phyloP scores from a whole-genome alignment of 352 stramenopile genomes.

The Salisapilia sapeloensis region DNA sequence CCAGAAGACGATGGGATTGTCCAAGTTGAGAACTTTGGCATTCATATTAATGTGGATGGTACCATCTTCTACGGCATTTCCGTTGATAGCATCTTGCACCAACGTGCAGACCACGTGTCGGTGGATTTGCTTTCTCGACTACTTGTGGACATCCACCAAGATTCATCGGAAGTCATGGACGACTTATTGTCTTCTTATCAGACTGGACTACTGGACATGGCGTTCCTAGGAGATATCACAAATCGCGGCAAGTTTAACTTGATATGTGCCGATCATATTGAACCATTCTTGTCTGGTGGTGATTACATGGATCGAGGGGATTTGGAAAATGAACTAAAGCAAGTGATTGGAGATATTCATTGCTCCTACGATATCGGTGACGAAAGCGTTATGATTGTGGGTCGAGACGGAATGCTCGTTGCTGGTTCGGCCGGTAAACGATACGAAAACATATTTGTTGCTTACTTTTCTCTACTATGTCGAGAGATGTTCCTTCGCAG shows the following conservation, averaged over 20 bases:
- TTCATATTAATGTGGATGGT: constrained; percentile 46
- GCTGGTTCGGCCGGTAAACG: constrained; percentile 83
- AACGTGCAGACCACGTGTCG: constrained; percentile 90
- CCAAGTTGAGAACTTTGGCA: constrained; percentile 92
- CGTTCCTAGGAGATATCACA: constrained; percentile 85
- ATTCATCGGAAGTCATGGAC: constrained; percentile 88
- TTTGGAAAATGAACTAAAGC: constrained; percentile 94
- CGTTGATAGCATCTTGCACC: constrained; percentile 90
- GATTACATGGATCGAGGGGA: constrained; percentile 96
- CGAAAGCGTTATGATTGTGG: constrained; percentile 91
- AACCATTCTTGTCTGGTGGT: constrained; percentile 87
- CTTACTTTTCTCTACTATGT: constrained; percentile 88
- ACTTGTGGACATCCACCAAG: constrained; percentile 89
- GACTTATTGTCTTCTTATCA: constrained; percentile 89
- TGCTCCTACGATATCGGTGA: constrained; percentile 91
- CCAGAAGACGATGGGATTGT: constrained; percentile 85
- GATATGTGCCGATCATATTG: constrained; percentile 95
- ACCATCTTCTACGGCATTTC: constrained; percentile 62
- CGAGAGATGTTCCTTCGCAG: constrained; percentile 94
- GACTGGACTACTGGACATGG: constrained; percentile 82
- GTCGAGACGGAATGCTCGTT: constrained; percentile 84
- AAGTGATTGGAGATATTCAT: constrained; percentile 85
- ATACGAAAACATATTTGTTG: constrained; percentile 89
- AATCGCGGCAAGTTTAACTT: constrained; percentile 94
- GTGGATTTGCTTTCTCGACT: constrained; percentile 89